Percentiles rank a stretch among this genome's conserved stretches.
Evolutionary conservation across 2,329 filamentous ascomycete species (phyloP).

Genomic region (Xylariales sp.): DNA sequence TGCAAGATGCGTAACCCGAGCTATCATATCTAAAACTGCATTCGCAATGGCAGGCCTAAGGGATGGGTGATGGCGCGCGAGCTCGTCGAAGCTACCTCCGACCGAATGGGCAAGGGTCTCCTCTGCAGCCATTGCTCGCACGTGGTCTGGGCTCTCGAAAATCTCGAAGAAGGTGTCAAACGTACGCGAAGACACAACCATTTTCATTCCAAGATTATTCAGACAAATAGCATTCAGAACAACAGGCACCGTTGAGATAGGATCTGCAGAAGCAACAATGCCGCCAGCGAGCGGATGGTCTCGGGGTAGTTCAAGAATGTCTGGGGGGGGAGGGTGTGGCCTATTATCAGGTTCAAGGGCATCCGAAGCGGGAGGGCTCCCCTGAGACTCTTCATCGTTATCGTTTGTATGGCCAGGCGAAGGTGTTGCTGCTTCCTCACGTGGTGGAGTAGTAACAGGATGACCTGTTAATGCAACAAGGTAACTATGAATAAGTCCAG

Average conservation of each 20-base stretch:
- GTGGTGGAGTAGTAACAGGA: conserved; percentile 54
- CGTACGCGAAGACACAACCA: conserved; percentile 85
- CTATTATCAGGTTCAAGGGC: conserved; percentile 54
- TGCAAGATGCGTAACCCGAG: conserved; percentile 80
- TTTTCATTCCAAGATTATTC: conserved; percentile 85
- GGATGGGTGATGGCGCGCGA: conserved; percentile 90
- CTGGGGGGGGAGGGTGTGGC: conserved; percentile 65
- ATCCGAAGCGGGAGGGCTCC: conserved; percentile 55
- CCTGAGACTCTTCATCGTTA: conserved; percentile 51
- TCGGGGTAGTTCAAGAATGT: conserved; percentile 60
- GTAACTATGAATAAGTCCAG: conserved; percentile 87
- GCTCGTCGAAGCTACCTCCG: conserved; percentile 89
- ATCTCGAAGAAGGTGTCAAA: conserved; percentile 92
- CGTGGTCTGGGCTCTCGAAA: conserved; percentile 92
- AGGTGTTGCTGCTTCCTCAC: conserved; percentile 49
- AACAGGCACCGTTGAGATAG: conserved; percentile 85
- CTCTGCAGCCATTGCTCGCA: conserved; percentile 84
- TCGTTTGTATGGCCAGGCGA: conserved; percentile 50
- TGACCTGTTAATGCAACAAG: conserved; percentile 80
- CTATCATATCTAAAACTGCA: conserved; percentile 89
- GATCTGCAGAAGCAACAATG: conserved; percentile 88
- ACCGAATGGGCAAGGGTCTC: conserved; percentile 75
- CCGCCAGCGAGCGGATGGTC: conserved; percentile 68
- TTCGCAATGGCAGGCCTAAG: conserved; percentile 84
- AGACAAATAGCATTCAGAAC: conserved; percentile 95